Evolutionary conservation across 1,284 basidiomycete genomes (phyloP).

Genomic region (Cutaneotrichosporon arboriforme): DNA sequence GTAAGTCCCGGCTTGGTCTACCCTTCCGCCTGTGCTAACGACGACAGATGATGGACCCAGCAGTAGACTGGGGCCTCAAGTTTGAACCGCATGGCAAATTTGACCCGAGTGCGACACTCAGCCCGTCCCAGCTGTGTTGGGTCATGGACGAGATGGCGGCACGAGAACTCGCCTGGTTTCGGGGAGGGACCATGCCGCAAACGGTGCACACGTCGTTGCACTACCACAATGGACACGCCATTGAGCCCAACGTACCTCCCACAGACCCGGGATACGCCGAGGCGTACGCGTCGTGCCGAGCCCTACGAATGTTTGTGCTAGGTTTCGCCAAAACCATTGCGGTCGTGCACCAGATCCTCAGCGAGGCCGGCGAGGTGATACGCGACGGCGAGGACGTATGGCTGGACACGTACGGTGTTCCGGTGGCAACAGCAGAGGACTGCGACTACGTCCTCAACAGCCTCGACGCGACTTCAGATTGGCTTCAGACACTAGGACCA

Average conservation of each 20-base stretch:
- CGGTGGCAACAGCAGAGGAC: constrained; percentile 65
- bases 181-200: constrained; percentile 74
- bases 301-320: constrained; percentile 65
- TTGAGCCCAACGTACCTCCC: constrained; percentile 48
- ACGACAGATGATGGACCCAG: constrained; percentile 68
- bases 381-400: constrained; percentile 85
- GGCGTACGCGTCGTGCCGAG: constrained; percentile 57
- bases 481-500: background rate
- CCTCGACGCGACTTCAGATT: too few species aligned
- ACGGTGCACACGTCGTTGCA: constrained; percentile 78
- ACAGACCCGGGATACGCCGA: constrained; percentile 18
- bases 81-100: constrained; percentile 53
- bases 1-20: constrained; percentile 45
- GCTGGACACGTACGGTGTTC: constrained; percentile 75
- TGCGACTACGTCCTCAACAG: too few species aligned
- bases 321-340: constrained; percentile 78
- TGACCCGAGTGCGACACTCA: constrained; percentile 59
- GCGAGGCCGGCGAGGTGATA: constrained; percentile 53
- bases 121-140: constrained; percentile 75
- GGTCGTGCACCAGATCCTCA: constrained; percentile 71
- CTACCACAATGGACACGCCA: constrained; percentile 55
- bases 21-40: background rate
- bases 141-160: constrained; percentile 73
- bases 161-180: constrained; percentile 85
- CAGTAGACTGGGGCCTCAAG: constrained; percentile 72